Evolutionary conservation across 805 yeast genomes (phyloP).

Genomic region (Suhomyces faveliae): DNA sequence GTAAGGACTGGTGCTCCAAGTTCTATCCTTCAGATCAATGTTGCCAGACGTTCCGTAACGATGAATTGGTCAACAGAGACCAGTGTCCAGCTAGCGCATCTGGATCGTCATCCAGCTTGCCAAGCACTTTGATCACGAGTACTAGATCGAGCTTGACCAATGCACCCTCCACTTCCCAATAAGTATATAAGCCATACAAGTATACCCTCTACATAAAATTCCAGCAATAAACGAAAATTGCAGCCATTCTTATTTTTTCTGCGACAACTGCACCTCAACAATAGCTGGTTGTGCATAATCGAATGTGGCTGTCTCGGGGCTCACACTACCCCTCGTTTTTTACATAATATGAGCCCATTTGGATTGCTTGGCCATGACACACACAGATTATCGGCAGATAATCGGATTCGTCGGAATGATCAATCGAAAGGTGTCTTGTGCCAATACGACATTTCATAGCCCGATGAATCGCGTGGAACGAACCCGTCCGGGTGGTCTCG

Average conservation of each 20-base stretch:
- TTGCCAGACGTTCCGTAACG: conserved; percentile 11
- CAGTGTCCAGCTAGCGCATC: conserved; percentile 9
- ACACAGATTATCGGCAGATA: background rate
- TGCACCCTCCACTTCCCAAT: background rate
- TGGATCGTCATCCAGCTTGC: background rate
- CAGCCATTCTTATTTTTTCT: background rate
- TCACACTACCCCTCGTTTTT: background rate
- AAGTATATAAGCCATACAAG: background rate
- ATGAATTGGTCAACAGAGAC: conserved; percentile 12
- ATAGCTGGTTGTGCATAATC: background rate
- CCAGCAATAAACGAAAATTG: background rate
- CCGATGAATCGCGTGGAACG: too few species aligned
- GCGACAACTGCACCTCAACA: background rate
- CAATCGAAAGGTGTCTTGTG: background rate
- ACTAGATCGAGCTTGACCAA: background rate
- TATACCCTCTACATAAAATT: background rate
- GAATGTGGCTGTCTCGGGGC: background rate
- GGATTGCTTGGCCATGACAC: background rate
- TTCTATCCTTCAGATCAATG: conserved; percentile 15
- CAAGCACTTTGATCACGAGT: background rate
- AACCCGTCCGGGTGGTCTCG: too few species aligned
- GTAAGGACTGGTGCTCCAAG: conserved; percentile 18
- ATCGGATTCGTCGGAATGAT: background rate
- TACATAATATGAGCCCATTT: background rate
- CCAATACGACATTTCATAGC: too few species aligned